Conservation (phyloP, 208 protist species). For the Wallacemonas sp. region DNA sequence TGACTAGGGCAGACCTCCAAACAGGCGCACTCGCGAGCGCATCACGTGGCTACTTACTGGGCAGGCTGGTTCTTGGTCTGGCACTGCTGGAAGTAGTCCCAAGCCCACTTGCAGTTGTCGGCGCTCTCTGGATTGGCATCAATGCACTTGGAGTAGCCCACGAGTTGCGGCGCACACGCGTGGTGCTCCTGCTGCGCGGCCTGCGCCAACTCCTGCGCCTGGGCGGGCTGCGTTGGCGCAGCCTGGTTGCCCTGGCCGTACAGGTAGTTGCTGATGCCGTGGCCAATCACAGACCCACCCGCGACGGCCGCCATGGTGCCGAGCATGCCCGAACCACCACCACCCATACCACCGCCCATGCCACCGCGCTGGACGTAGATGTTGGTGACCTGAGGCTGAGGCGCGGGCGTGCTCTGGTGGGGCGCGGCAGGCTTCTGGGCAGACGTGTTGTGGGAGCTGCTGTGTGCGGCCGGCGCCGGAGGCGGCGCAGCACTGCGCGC, state of each 20-base stretch:
- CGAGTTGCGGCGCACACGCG: conserved; percentile 47
- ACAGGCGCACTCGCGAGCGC: too few species aligned
- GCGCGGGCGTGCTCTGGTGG: not conserved
- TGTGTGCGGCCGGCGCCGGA: conserved; percentile 11
- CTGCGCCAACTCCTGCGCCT: conserved; percentile 47
- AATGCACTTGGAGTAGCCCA: conserved; percentile 63
- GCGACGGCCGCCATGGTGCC: conserved; percentile 59
- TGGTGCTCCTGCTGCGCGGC: conserved; percentile 34
- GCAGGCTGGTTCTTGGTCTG: conserved; percentile 26
- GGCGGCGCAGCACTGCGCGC: conserved; percentile 12
- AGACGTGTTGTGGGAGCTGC: conserved; percentile 6
- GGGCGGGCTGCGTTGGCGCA: conserved; percentile 40
- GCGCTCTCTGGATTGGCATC: conserved; percentile 41
- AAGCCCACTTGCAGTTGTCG: conserved; percentile 73
- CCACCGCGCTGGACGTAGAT: conserved; percentile 40
- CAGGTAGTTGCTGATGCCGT: conserved; percentile 61
- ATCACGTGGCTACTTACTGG: not conserved
- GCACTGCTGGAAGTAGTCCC: conserved; percentile 67
- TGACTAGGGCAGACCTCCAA: too few species aligned
- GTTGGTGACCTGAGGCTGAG: conserved; percentile 22
- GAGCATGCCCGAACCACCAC: conserved; percentile 41
- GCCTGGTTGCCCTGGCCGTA: conserved; percentile 39
- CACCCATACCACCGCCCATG: too few species aligned
- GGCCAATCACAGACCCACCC: conserved; percentile 49
- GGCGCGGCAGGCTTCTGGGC: not conserved